phyloP scores from a whole-genome alignment of 2,329 filamentous ascomycete species.

The Diaporthe sp. region DNA sequence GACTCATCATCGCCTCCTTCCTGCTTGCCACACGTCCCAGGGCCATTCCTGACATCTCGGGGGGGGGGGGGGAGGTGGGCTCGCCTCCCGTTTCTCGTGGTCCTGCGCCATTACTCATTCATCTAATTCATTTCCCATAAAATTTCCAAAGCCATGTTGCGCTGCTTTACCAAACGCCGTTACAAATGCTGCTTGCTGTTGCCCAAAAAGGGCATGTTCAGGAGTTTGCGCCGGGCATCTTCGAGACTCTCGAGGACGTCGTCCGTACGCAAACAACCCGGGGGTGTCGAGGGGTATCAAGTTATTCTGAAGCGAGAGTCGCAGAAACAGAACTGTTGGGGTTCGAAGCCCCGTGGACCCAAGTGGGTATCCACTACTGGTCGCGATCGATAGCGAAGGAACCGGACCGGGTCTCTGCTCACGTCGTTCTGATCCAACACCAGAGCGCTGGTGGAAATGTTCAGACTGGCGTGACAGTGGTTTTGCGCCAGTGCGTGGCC shows the following conservation, averaged over 20 bases:
- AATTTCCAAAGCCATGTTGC: constrained; percentile 16
- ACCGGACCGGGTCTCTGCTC: background rate
- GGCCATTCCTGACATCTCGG: background rate
- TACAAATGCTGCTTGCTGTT: constrained; percentile 37
- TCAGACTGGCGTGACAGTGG: background rate
- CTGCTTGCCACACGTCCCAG: background rate
- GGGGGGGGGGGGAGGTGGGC: background rate
- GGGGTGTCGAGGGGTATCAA: constrained; percentile 12
- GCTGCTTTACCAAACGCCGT: constrained; percentile 35
- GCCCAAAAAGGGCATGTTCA: background rate
- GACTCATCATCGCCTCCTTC: background rate
- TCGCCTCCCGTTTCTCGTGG: background rate
- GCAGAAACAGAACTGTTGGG: constrained; percentile 6
- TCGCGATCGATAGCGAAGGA: background rate
- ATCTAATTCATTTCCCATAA: constrained; percentile 38
- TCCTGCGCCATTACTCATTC: constrained; percentile 30
- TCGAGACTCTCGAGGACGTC: background rate
- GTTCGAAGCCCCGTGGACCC: background rate
- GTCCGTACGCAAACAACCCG: background rate
- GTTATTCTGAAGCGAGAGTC: constrained; percentile 19
- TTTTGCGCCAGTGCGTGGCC: background rate
- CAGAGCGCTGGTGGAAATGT: background rate
- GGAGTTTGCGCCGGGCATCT: background rate
- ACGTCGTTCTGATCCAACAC: background rate
- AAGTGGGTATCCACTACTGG: background rate